These are phyloP conservation scores for Ustilago vetiveriae DNA, from an alignment of 1,284 basidiomycete species.

Conservation along the genomic window DNA sequence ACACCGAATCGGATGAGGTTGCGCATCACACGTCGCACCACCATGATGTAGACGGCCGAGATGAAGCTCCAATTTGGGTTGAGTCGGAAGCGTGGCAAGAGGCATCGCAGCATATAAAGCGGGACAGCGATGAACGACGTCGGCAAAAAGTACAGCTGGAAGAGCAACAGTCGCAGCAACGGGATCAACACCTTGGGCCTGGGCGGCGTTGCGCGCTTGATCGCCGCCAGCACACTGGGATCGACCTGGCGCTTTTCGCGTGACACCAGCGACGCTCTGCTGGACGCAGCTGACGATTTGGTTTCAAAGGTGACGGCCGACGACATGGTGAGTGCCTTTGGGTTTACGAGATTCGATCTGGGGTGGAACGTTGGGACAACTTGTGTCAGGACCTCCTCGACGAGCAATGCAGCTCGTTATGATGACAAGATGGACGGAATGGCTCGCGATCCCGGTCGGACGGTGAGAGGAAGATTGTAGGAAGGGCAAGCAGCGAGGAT, in stretches of 20 bases:
- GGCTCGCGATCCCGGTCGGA: no score
- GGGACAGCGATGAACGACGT: slow-evolving; percentile 49
- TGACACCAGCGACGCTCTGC: slow-evolving; percentile 2
- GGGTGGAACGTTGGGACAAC: no score
- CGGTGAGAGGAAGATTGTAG: no score
- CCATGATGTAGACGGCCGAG: slow-evolving; percentile 47
- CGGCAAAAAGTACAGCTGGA: slow-evolving; percentile 58
- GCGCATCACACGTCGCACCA: slow-evolving; percentile 53
- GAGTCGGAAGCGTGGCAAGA: slow-evolving; percentile 46
- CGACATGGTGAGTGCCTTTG: slow-evolving; percentile 11
- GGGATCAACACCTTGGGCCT: slow-evolving; percentile 30
- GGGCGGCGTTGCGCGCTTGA: slow-evolving; percentile 33
- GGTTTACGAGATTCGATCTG: background rate
- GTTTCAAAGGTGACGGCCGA: slow-evolving; percentile 11
- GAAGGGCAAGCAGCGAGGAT: no score
- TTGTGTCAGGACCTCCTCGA: no score
- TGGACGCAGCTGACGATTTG: slow-evolving; percentile 16
- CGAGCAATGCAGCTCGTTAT: no score
- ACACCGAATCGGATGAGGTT: slow-evolving; percentile 52
- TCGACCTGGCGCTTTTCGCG: slow-evolving; percentile 41
- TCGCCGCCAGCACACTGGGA: slow-evolving; percentile 35
- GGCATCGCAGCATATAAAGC: slow-evolving; percentile 45
- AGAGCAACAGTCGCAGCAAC: slow-evolving; percentile 48
- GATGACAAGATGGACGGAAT: no score
- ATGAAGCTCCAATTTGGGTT: slow-evolving; percentile 52